Conservation (phyloP, 2,329 filamentous ascomycete genomes). For the Colletotrichum sp. region DNA sequence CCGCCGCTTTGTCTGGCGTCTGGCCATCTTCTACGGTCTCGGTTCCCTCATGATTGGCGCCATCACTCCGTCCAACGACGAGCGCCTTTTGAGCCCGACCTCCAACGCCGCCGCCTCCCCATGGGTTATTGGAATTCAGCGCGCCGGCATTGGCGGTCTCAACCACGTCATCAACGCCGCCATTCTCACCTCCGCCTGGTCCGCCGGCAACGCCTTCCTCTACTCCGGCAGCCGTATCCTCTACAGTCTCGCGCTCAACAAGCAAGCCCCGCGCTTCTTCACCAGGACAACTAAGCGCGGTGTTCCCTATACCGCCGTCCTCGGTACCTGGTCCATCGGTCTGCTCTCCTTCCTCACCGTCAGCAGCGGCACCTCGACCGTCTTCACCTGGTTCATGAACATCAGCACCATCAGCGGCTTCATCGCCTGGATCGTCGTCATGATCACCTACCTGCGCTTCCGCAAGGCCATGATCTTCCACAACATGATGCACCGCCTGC, state of each 20-base stretch:
- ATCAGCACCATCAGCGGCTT: constrained; percentile 67
- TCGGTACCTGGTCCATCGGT: constrained; percentile 62
- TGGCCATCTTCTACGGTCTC: constrained; percentile 68
- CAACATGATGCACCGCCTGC: constrained; percentile 52
- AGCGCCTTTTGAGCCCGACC: constrained; percentile 59
- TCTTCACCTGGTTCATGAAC: constrained; percentile 76
- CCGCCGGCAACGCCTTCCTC: constrained; percentile 65
- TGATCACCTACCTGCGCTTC: constrained; percentile 65
- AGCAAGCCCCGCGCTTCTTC: constrained; percentile 69
- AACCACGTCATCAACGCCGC: constrained; percentile 72
- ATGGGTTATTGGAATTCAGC: constrained; percentile 71
- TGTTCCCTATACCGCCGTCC: constrained; percentile 61
- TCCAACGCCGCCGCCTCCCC: constrained; percentile 66
- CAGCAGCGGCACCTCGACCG: constrained; percentile 62
- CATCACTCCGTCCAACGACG: constrained; percentile 68
- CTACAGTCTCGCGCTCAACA: constrained; percentile 69
- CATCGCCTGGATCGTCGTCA: constrained; percentile 64
- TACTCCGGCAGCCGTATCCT: constrained; percentile 73
- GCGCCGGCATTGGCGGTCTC: constrained; percentile 66
- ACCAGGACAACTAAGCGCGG: constrained; percentile 63
- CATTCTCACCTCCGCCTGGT: constrained; percentile 69
- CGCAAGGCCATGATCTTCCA: constrained; percentile 58
- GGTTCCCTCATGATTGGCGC: constrained; percentile 65
- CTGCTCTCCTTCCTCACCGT: constrained; percentile 74
- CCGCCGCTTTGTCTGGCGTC: constrained; percentile 63